Evolutionary conservation across 1,139 yeast species (phyloP).

Genomic region (Magnusiomyces tetraspermus): DNA sequence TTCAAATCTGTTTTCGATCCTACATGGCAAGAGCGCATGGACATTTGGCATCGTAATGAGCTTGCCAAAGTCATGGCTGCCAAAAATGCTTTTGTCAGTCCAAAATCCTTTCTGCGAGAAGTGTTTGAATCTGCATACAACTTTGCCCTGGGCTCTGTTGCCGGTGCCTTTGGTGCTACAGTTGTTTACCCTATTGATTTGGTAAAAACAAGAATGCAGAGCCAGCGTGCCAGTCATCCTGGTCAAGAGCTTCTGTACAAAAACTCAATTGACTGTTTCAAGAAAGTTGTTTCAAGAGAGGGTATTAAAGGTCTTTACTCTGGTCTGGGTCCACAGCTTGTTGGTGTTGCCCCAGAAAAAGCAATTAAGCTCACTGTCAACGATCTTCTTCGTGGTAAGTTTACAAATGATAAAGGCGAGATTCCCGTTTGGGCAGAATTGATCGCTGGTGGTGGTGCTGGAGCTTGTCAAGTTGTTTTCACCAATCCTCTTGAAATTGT

Average conservation of each 20-base stretch:
- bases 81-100: conserved; percentile 35
- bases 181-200: conserved; percentile 96
- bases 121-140: conserved; percentile 82
- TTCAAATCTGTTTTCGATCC: conserved; percentile 39
- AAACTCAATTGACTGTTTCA: conserved; percentile 79
- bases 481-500: conserved; percentile 96
- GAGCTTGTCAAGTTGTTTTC: conserved; percentile 92
- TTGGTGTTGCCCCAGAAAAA: conserved; percentile 98
- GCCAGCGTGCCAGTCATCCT: conserved; percentile 64
- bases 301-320: conserved; percentile 83
- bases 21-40: conserved; percentile 35
- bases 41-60: conserved; percentile 30
- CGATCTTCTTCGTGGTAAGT: conserved; percentile 70
- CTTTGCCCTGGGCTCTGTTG: conserved; percentile 82
- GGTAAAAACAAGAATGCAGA: conserved; percentile 96
- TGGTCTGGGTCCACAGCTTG: conserved; percentile 87
- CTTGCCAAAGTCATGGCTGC: conserved; percentile 34
- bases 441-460: conserved; percentile 86
- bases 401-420: conserved; percentile 45
- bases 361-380: conserved; percentile 94
- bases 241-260: conserved; percentile 47
- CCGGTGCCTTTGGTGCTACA: conserved; percentile 97
- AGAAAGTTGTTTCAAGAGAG: conserved; percentile 64
- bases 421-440: conserved; percentile 68
- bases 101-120: conserved; percentile 33